Conservation (phyloP, 352 stramenopile species). For the Peronospora farinosa region DNA sequence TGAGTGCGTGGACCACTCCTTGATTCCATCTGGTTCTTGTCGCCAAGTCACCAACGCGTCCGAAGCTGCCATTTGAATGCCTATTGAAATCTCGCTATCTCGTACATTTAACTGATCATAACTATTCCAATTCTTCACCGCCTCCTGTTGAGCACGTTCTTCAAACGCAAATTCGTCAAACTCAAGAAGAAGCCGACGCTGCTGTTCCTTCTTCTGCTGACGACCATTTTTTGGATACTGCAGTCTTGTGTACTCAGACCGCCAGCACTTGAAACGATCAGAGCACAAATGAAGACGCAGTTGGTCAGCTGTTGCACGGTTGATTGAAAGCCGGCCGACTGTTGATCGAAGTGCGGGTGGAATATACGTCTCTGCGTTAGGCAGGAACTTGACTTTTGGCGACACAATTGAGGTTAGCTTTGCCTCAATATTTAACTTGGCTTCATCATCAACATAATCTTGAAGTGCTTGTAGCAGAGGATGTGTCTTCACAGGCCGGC, state of each 20-base stretch:
- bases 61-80: constrained; percentile 40
- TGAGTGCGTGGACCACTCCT: constrained; percentile 26
- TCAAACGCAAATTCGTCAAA: constrained; percentile 40
- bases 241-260: constrained; percentile 34
- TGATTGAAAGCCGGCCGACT: constrained; percentile 28
- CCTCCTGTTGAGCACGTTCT: constrained; percentile 18
- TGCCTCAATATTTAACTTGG: constrained; percentile 22
- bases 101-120: constrained; percentile 18
- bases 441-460: constrained; percentile 55
- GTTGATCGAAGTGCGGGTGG: constrained; percentile 11
- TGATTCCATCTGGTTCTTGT: constrained; percentile 25
- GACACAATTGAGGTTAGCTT: constrained; percentile 14
- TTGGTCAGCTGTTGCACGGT: constrained; percentile 32
- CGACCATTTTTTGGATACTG: constrained; percentile 30
- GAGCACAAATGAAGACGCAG: constrained; percentile 33
- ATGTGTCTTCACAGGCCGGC: constrained; percentile 54
- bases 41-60: constrained; percentile 46
- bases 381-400: constrained; percentile 30
- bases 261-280: constrained; percentile 45
- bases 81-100: constrained; percentile 43
- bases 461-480: constrained; percentile 57
- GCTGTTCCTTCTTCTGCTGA: constrained; percentile 32
- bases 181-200: constrained; percentile 36
- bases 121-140: constrained; percentile 6
- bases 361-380: constrained; percentile 36